These are phyloP conservation scores for Starmerella geochares DNA, from an alignment of 805 yeast genomes.

Conservation along the genomic window DNA sequence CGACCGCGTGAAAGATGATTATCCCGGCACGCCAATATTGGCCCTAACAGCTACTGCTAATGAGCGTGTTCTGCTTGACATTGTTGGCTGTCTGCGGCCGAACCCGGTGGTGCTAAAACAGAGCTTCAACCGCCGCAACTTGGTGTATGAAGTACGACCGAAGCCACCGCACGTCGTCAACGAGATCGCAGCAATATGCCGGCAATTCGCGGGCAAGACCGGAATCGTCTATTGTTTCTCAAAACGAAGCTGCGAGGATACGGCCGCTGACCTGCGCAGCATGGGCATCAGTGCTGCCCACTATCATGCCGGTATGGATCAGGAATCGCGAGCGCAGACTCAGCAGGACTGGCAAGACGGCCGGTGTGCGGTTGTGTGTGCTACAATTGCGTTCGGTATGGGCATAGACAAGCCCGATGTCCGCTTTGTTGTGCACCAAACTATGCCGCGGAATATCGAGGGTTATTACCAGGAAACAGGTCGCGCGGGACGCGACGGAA, in stretches of 20 bases:
- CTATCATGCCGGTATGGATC: constrained; percentile 92
- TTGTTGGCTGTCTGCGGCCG: constrained; percentile 64
- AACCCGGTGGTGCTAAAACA: constrained; percentile 57
- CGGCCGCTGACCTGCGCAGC: constrained; percentile 46
- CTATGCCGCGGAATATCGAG: constrained; percentile 81
- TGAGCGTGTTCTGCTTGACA: constrained; percentile 77
- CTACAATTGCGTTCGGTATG: constrained; percentile 98
- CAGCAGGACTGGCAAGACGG: constrained; percentile 78
- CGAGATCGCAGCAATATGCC: constrained; percentile 20
- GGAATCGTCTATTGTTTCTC: constrained; percentile 95
- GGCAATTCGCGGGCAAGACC: constrained; percentile 46
- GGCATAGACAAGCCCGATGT: constrained; percentile 97
- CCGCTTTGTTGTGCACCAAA: constrained; percentile 77
- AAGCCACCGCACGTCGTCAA: constrained; percentile 34
- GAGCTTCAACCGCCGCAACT: constrained; percentile 82
- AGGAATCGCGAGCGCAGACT: constrained; percentile 59
- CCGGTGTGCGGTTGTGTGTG: constrained; percentile 69
- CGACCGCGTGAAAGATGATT: constrained; percentile 58
- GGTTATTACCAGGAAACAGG: constrained; percentile 98
- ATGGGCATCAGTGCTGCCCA: constrained; percentile 56
- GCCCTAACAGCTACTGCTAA: constrained; percentile 97
- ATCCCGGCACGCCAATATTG: constrained; percentile 79
- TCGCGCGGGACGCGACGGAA: constrained; percentile 95
- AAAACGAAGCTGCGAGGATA: constrained; percentile 74
- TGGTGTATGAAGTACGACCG: constrained; percentile 63